A percentile compares a stretch with the other conserved stretches of the same genome.
Conservation (phyloP, 208 protist species). For the Acanthamoeba comandoni region DNA sequence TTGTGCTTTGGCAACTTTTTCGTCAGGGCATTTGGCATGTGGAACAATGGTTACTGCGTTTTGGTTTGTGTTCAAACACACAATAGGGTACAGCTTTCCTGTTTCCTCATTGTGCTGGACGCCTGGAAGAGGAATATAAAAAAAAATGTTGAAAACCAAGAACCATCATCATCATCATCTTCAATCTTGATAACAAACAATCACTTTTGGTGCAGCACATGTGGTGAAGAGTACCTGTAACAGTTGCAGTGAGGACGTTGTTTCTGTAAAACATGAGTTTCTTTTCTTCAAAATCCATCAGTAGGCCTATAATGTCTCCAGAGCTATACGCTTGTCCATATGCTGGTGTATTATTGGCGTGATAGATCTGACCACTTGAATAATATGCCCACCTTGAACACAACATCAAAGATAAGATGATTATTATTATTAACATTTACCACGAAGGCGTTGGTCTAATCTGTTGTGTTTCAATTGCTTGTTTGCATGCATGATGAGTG, state of each 20-base stretch:
- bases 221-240: not conserved
- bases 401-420: not conserved
- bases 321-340: slow-evolving; percentile 5
- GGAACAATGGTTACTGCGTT: slow-evolving; percentile 6
- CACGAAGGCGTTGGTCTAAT: no score
- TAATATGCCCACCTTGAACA: slow-evolving; percentile 38
- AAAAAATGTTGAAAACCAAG: not conserved
- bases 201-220: not conserved
- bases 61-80: not conserved
- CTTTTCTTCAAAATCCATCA: slow-evolving; percentile 26
- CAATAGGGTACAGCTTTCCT: slow-evolving; percentile 7
- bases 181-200: not conserved
- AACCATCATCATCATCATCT: not conserved
- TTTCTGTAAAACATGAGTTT: slow-evolving; percentile 34
- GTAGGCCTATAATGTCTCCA: slow-evolving; percentile 33
- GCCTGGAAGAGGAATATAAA: not conserved
- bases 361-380: slow-evolving; percentile 39
- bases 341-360: not conserved
- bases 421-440: no score
- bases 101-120: not conserved
- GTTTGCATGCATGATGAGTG: not conserved
- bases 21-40: not conserved
- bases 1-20: not conserved
- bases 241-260: not conserved
- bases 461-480: no score